Evolutionary conservation across 345 rosid species (phyloP), one percentile per base, ranked within the genome.

Genomic region (Isatis tinctoria): DNA sequence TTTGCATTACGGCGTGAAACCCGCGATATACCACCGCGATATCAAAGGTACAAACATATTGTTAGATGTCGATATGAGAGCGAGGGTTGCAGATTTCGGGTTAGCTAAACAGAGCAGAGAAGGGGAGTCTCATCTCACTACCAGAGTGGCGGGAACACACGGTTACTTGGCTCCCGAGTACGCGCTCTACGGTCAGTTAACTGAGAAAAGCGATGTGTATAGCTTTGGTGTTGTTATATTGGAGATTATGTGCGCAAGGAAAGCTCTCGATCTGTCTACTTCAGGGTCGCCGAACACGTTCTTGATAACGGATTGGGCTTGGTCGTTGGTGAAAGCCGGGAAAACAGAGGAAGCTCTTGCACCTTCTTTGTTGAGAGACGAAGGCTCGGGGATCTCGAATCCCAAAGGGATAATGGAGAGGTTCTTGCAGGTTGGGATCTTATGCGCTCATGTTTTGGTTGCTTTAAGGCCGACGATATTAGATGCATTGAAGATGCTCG

Each of bases 141-240:
- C 97, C 1, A 82, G 97, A 85, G 98, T 94, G 45, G 98, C 97
- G 0, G 98, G 98, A 39, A 94, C 98, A 36, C 97, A 87, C 49
- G 97, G 97, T 10, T 94, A 91, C 79, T 81, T 94, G 35, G 97
- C 98, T 39, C 97, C 97, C 0, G 97, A 94, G 76, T 94, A 94
- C 16, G 98, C 97, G 0, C 88, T 94, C 22, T 94, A 94, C 26
- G 97, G 98, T 13, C 98, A 91, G 9, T 53, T 91, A 75, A 90
- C 97, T 0, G 96, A 91, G 69, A 94, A 86, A 74, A 94, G 96
- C 39, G 98, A 94, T 74, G 98, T 94, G 26, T 94, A 90, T 61
- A 91, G 98, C 75, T 94, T 94, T 3, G 98, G 98, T 1, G 90
- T 94, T 49, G 95, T 94, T 40, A 78, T 91, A 56, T 58, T 94